Conservation (phyloP, 2,329 filamentous ascomycete genomes). For the Peltaster fructicola region DNA sequence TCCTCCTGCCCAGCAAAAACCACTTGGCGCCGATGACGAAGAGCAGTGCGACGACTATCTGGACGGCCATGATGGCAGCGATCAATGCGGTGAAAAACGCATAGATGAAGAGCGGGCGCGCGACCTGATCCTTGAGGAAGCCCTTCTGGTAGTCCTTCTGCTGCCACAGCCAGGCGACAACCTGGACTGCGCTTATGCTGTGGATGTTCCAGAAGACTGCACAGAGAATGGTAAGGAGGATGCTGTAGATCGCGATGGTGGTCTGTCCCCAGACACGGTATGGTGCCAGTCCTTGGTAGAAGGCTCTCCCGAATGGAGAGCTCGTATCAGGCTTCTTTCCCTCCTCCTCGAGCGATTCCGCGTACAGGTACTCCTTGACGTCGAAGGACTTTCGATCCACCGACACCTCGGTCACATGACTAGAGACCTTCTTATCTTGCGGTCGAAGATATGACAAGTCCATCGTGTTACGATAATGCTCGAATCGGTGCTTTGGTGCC, state of each 20-base stretch:
- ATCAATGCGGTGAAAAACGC: constrained; percentile 24
- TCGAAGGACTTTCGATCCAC: too few relatives aligned
- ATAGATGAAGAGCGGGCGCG: constrained; percentile 24
- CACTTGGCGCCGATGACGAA: constrained; percentile 34
- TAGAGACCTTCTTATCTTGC: constrained; percentile 9
- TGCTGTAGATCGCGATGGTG: constrained; percentile 34
- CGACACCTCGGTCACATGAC: too few relatives aligned
- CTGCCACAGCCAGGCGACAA: constrained; percentile 23
- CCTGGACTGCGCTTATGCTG: constrained; percentile 31
- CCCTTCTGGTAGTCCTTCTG: constrained; percentile 3
- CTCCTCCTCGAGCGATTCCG: constrained; percentile 4
- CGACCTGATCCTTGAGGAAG: constrained; percentile 7
- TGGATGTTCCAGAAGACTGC: constrained; percentile 35
- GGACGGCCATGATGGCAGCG: constrained; percentile 25
- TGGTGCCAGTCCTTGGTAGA: constrained; percentile 33
- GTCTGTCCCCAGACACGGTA: constrained; percentile 33
- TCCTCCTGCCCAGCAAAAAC: constrained; percentile 32
- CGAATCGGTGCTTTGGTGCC: constrained; percentile 2
- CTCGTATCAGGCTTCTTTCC: constrained; percentile 10
- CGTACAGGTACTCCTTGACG: constrained; percentile 3
- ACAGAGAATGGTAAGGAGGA: constrained; percentile 28
- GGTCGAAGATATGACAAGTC: constrained; percentile 5
- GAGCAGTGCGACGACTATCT: constrained; percentile 27
- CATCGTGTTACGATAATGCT: constrained; percentile 6
- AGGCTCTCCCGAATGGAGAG: constrained; percentile 37